Percentiles rank a stretch among this genome's conserved stretches.
phyloP scores from a whole-genome alignment of 768 basidiomycete genomes.

The Leucogyrophana mollusca region DNA sequence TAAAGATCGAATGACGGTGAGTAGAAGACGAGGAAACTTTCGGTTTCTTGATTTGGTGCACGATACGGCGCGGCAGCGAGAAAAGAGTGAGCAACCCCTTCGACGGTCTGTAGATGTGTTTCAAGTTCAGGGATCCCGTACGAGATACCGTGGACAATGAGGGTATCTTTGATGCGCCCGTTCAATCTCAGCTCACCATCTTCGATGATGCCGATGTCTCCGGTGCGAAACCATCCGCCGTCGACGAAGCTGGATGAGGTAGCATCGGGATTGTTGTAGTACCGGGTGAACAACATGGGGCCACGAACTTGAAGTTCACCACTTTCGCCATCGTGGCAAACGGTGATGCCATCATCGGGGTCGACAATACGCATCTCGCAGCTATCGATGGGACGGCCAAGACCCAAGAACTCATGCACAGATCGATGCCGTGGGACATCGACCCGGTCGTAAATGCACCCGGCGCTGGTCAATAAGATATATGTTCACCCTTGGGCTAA shows the following conservation, averaged over 20 bases:
- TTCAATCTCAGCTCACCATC: constrained; percentile 31
- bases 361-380: constrained; percentile 25
- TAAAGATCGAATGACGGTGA: constrained; percentile 21
- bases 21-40: constrained; percentile 44
- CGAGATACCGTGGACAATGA: constrained; percentile 36
- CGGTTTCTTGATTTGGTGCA: constrained; percentile 35
- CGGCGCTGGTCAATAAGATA: constrained; percentile 13
- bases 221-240: constrained; percentile 52
- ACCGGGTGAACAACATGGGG: constrained; percentile 38
- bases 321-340: constrained; percentile 16
- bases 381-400: constrained; percentile 18
- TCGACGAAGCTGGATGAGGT: constrained; percentile 39
- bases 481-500: neutral
- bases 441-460: constrained; percentile 30
- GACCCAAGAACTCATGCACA: constrained; percentile 28
- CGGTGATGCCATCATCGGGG: constrained; percentile 9
- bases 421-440: constrained; percentile 4
- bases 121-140: constrained; percentile 29
- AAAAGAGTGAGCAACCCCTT: constrained; percentile 28
- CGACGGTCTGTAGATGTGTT: constrained; percentile 29
- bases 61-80: constrained; percentile 39
- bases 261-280: constrained; percentile 41
- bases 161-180: constrained; percentile 35
- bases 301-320: constrained; percentile 34
- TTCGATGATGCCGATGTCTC: constrained; percentile 41